Conservation (phyloP, 768 basidiomycete species). For the Gloeostereum incarnatum region DNA sequence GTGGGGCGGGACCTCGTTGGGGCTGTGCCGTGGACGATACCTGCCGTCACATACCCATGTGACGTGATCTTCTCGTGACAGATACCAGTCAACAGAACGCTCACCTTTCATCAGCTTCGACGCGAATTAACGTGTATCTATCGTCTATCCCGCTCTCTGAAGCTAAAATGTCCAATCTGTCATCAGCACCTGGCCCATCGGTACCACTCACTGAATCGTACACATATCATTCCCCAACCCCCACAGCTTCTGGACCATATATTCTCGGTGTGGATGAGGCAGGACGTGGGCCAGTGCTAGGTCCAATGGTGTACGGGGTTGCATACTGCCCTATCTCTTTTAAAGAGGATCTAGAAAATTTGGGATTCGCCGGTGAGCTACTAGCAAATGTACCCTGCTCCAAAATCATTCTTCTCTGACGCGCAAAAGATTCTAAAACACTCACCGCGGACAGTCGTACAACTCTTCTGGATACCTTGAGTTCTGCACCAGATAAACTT, state of each 20-base stretch:
- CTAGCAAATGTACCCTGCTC: constrained; percentile 11
- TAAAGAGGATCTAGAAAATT: constrained; percentile 56
- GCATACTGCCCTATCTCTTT: constrained; percentile 87
- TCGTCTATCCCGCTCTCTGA: no score
- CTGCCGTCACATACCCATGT: no score
- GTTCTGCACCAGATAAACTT: constrained; percentile 60
- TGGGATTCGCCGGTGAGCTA: constrained; percentile 98
- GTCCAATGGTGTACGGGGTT: constrained; percentile 92
- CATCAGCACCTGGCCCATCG: constrained; percentile 52
- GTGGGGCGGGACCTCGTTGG: no score
- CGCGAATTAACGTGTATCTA: no score
- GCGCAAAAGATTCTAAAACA: constrained; percentile 77
- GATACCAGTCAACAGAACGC: no score
- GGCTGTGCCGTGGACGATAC: no score
- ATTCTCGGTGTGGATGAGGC: constrained; percentile 99
- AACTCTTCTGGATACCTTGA: constrained; percentile 54
- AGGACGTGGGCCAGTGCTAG: constrained; percentile 90
- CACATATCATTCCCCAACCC: constrained; percentile 66
- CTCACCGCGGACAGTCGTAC: constrained; percentile 65
- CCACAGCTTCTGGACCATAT: constrained; percentile 68
- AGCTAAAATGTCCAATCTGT: constrained; percentile 23
- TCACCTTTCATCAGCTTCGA: no score
- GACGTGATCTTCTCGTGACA: no score
- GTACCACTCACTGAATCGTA: constrained; percentile 60
- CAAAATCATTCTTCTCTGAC: background rate